Percentiles rank a stretch among this genome's conserved stretches.
These are phyloP conservation scores for Poronia punctata DNA, from an alignment of 495 filamentous ascomycete genomes.

Conservation along the genomic window DNA sequence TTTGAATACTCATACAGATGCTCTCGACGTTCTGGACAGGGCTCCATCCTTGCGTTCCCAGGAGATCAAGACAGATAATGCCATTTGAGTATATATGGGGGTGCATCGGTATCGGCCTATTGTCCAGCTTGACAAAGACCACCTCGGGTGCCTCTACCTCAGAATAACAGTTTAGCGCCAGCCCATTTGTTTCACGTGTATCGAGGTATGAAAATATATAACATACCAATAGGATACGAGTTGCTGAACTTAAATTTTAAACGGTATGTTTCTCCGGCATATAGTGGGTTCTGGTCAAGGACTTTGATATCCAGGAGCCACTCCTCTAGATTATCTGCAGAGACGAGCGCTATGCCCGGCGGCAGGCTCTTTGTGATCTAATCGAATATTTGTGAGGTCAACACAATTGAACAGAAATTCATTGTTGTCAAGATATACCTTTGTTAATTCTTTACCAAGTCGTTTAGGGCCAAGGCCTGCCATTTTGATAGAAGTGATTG, in stretches of 20 bases:
- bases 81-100: constrained; percentile 98
- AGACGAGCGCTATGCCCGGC: constrained; percentile 72
- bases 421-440: constrained; percentile 29
- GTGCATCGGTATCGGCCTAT: constrained; percentile 83
- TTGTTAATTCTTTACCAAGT: constrained; percentile 45
- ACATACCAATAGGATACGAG: constrained; percentile 82
- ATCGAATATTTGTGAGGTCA: too few species aligned
- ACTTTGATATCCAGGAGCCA: constrained; percentile 93
- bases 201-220: neutral
- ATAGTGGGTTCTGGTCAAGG: constrained; percentile 86
- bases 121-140: constrained; percentile 62
- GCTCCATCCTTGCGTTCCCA: constrained; percentile 81
- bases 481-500: constrained; percentile 27
- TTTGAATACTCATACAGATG: constrained; percentile 95
- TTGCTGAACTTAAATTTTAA: constrained; percentile 78
- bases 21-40: constrained; percentile 96
- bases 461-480: constrained; percentile 42
- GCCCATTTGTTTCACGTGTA: neutral
- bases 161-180: constrained; percentile 13
- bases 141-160: constrained; percentile 82
- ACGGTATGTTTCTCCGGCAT: constrained; percentile 70
- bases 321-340: constrained; percentile 73
- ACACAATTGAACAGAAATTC: too few species aligned
- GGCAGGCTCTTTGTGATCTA: constrained; percentile 51
- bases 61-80: constrained; percentile 93